A percentile compares a stretch with the other conserved stretches of the same genome.
These are phyloP conservation scores for Aphelidium insulamus DNA, from an alignment of 371 early-diverging fungal genomes.

Conservation along the genomic window DNA sequence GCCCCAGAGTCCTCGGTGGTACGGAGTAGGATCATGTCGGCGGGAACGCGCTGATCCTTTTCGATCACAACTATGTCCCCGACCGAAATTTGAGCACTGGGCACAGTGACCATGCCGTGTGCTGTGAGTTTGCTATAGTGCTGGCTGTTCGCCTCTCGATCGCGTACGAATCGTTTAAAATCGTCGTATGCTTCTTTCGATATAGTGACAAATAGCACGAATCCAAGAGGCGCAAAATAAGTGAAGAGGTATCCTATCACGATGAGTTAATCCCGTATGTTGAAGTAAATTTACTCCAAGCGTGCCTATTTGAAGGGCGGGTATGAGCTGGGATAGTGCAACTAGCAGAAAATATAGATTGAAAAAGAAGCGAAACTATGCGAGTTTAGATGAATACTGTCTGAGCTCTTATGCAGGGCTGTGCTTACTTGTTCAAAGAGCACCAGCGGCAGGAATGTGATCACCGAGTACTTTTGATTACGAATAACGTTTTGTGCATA, in stretches of 20 bases:
- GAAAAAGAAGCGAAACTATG: slow-evolving; percentile 83
- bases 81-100: slow-evolving; percentile 67
- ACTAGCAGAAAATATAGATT: slow-evolving; percentile 93
- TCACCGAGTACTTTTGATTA: slow-evolving; percentile 88
- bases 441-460: slow-evolving; percentile 77
- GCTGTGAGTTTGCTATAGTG: slow-evolving; percentile 33
- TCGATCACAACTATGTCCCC: slow-evolving; percentile 80
- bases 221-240: slow-evolving; percentile 83
- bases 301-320: slow-evolving; percentile 56
- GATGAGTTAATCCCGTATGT: slow-evolving; percentile 2
- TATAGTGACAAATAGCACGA: slow-evolving; percentile 81
- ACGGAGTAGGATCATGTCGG: slow-evolving; percentile 73
- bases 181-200: slow-evolving; percentile 95
- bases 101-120: slow-evolving; percentile 29
- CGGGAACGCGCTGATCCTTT: slow-evolving; percentile 85
- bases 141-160: slow-evolving; percentile 83
- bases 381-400: too few relatives aligned
- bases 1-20: slow-evolving; percentile 69
- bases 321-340: slow-evolving; percentile 80
- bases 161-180: slow-evolving; percentile 66
- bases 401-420: background rate
- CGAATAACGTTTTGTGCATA: slow-evolving; percentile 68
- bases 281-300: background rate
- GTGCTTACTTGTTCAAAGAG: slow-evolving; percentile 66
- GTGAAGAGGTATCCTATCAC: slow-evolving; percentile 70